A percentile compares a stretch with the other conserved stretches of the same genome.
Conservation (phyloP, 164 flowering plant species). For the Vitis rupestris region DNA sequence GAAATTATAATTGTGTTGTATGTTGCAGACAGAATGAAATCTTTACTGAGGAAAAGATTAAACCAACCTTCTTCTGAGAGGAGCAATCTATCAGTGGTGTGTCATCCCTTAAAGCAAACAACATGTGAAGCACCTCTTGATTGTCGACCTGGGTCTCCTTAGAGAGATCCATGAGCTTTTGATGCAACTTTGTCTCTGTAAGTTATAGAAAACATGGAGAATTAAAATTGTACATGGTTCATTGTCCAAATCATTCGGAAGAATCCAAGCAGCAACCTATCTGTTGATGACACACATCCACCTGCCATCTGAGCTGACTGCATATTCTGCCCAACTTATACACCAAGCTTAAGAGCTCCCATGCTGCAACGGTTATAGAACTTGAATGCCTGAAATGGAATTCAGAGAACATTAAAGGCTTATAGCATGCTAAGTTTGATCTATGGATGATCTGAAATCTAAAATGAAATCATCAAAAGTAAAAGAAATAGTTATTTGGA, state of each 20-base stretch:
- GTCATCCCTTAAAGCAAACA: slow-evolving; percentile 49
- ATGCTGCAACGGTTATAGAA: slow-evolving; percentile 34
- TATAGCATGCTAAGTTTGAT: background rate
- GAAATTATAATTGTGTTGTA: too few species aligned
- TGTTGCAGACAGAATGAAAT: too few species aligned
- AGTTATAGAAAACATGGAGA: background rate
- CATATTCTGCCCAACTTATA: slow-evolving; percentile 34
- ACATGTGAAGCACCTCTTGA: slow-evolving; percentile 51
- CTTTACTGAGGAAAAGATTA: background rate
- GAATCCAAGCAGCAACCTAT: slow-evolving; percentile 41
- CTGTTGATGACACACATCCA: slow-evolving; percentile 44
- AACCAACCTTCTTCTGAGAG: slow-evolving; percentile 38
- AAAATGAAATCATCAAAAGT: too few species aligned
- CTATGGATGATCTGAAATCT: too few species aligned
- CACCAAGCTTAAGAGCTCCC: slow-evolving; percentile 64
- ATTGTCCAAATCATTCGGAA: background rate
- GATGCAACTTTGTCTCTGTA: slow-evolving; percentile 45
- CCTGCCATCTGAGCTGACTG: slow-evolving; percentile 33
- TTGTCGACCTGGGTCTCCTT: slow-evolving; percentile 46
- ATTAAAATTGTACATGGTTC: background rate
- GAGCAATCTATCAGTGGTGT: slow-evolving; percentile 46
- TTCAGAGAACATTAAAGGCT: background rate
- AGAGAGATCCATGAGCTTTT: slow-evolving; percentile 40
- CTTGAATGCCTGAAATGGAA: slow-evolving; percentile 36
- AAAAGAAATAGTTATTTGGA: too few species aligned